Base-by-base conservation (phyloP, 2,329 filamentous ascomycete genomes). In the Alternaria hordeiaustralica region DNA sequence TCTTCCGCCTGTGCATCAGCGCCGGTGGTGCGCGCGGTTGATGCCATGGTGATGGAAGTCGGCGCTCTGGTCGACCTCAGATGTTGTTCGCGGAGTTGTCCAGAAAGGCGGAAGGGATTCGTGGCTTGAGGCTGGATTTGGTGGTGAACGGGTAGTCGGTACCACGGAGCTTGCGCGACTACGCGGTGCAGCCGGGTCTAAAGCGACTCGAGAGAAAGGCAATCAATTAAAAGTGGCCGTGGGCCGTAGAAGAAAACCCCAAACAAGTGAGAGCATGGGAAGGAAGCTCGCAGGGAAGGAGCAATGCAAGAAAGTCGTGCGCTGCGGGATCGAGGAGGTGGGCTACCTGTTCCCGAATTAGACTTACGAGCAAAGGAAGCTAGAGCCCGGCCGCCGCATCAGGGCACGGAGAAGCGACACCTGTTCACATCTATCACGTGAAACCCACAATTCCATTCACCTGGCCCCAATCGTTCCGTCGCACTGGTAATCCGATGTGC, bases 1-100 rank as follows among this genome's bases (percentile, higher is more conserved):
- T 82, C 82, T 46, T 83, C 82, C 54, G 77, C 69, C 61, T 81
- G 80, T 49, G 72, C 71, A 62, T 84, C 80, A 6, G 77, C 74
- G 66, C 82, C 83, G 6, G 82, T 82, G 59, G 78, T 68, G 58
- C 65, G 74, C 61, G 72, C 74, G n/a, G 69, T 58, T 53, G 73
- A 62, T 51, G 74, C 69, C 78, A 80, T 80, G 58, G 25, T 75
- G 44, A 54, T 56, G 49, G 26, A 43, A 47, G 7, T 6, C 44
- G 33, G 15, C 7, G 33, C 18, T 53, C 20, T 13, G 15, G 28
- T 28, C 33, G 56, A 47, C 23, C n/a, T 21, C 33, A 44, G n/a
- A 53, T 26, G 36, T 26, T 25, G 57, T 58, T 41, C 25, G 26
- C 55, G 53, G 58, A 26, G 47, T 43, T 54, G 51, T 63, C 20